Percentiles rank a stretch among this genome's conserved stretches.
These are phyloP conservation scores for Colletotrichum sp. DNA, from an alignment of 2,329 filamentous ascomycete genomes.

Conservation along the genomic window DNA sequence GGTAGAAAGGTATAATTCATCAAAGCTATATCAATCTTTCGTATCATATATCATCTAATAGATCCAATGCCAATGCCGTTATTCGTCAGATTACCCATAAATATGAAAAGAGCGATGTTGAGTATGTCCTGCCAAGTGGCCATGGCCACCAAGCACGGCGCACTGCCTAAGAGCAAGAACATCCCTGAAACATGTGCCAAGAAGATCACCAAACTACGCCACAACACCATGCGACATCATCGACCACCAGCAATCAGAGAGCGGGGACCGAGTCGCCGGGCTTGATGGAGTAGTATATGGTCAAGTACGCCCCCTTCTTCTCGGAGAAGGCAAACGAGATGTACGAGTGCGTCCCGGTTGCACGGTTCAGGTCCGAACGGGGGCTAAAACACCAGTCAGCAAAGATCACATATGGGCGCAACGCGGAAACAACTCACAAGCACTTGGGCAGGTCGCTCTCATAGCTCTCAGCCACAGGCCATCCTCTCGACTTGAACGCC, in stretches of 20 bases:
- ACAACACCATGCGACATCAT: neutral
- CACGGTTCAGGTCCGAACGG: neutral
- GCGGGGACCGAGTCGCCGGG: conserved; percentile 9
- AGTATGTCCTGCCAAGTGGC: neutral
- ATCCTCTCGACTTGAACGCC: conserved; percentile 13
- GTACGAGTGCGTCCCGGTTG: conserved; percentile 21
- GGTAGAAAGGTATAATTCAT: neutral
- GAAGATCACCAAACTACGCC: neutral
- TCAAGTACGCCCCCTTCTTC: conserved; percentile 23
- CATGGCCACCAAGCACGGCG: neutral
- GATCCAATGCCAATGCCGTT: neutral
- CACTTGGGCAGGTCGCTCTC: conserved; percentile 5
- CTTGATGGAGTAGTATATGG: conserved; percentile 24
- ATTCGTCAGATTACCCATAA: neutral
- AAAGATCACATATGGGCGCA: neutral
- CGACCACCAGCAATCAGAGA: neutral
- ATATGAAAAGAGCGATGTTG: neutral
- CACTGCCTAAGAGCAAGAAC: neutral
- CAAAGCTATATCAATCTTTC: neutral
- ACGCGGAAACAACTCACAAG: conserved; percentile 10
- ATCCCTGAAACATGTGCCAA: neutral
- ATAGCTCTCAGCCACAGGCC: conserved; percentile 18
- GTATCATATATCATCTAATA: neutral
- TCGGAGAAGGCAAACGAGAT: conserved; percentile 23
- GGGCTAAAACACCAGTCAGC: conserved; percentile 10